A percentile compares a stretch with the other conserved stretches of the same genome.
Evolutionary conservation across 202 grass and related monocot species (phyloP).

Genomic region (Cymbopogon flexuosus): DNA sequence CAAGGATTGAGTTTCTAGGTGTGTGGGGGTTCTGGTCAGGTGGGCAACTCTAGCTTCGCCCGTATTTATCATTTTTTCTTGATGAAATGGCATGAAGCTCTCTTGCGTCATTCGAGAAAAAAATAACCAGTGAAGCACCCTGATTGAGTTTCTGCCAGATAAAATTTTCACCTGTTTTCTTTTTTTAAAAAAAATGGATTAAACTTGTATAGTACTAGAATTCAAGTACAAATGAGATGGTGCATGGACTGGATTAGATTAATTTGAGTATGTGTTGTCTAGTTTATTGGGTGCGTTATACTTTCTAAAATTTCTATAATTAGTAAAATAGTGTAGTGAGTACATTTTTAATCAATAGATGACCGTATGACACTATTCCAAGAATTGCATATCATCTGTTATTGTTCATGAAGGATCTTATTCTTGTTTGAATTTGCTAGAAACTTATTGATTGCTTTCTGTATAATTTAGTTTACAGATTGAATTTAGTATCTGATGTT

Average conservation of each 20-base stretch:
- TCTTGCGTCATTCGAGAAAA: neutral
- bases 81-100: neutral
- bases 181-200: neutral
- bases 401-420: neutral
- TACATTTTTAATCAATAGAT: neutral
- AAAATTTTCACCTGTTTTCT: neutral
- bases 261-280: neutral
- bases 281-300: neutral
- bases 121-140: neutral
- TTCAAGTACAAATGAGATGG: constrained; percentile 15
- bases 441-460: neutral
- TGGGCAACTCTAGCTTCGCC: neutral
- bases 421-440: neutral
- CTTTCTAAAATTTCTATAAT: neutral
- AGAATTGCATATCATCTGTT: neutral
- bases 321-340: neutral
- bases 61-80: neutral
- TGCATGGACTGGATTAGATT: neutral
- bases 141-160: neutral
- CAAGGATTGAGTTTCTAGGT: neutral
- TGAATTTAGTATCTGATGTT: neutral
- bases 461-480: neutral
- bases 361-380: neutral
- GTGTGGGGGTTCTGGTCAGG: neutral
- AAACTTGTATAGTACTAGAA: neutral